These are phyloP conservation scores for Saitozyma sp. DNA, from an alignment of 768 basidiomycete species.

Conservation along the genomic window DNA sequence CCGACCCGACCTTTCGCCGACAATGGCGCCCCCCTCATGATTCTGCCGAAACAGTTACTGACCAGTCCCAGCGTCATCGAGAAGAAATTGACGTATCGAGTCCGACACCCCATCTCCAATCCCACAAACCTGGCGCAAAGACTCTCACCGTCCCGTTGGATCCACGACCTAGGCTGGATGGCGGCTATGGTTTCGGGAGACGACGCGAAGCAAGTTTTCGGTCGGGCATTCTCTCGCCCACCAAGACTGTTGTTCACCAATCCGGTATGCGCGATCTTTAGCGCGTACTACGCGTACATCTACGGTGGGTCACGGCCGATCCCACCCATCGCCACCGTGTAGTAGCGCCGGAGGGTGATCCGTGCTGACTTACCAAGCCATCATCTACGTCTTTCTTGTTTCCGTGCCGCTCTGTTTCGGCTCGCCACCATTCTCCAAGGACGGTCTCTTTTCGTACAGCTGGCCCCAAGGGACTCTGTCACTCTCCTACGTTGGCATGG, in stretches of 20 bases:
- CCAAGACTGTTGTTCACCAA: constrained; percentile 42
- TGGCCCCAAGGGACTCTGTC: constrained; percentile 38
- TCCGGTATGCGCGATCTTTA: constrained; percentile 42
- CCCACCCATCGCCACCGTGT: neutral
- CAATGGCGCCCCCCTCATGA: neutral
- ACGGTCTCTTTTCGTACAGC: constrained; percentile 32
- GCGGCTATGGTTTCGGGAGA: constrained; percentile 35
- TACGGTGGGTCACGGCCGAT: constrained; percentile 31
- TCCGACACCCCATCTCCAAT: constrained; percentile 17
- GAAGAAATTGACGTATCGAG: constrained; percentile 35
- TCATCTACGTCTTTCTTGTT: constrained; percentile 48
- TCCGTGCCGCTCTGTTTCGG: constrained; percentile 40
- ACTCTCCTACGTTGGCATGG: constrained; percentile 41
- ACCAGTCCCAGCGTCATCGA: constrained; percentile 27
- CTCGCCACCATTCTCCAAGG: constrained; percentile 29
- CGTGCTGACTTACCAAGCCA: constrained; percentile 16
- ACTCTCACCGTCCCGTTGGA: constrained; percentile 14
- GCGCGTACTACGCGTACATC: constrained; percentile 44
- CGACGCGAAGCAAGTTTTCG: constrained; percentile 33
- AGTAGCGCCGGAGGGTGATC: neutral
- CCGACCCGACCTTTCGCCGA: no score
- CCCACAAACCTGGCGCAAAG: constrained; percentile 6
- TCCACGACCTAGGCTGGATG: constrained; percentile 43
- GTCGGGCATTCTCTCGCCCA: constrained; percentile 39
- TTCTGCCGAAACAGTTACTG: neutral